Conservation (phyloP, 1,139 yeast species). For the Hemisphaericaspora xylanilytica region DNA sequence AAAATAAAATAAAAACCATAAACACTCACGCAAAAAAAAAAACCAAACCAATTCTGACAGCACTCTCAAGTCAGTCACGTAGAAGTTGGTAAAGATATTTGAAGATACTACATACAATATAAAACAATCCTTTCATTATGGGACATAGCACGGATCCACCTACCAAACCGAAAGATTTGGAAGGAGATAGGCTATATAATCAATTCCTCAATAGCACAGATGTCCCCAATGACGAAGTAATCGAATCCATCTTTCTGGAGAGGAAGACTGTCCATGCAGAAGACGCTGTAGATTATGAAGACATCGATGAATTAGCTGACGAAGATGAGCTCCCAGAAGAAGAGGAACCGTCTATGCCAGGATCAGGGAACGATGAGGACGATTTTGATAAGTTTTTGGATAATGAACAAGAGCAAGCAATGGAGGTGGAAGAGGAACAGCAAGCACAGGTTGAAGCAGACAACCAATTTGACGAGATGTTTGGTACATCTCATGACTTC, state of each 20-base stretch:
- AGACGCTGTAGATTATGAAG: slow-evolving; percentile 94
- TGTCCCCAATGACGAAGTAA: slow-evolving; percentile 34
- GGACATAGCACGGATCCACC: slow-evolving; percentile 5
- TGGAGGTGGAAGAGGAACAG: slow-evolving; percentile 29
- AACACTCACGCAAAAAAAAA: slow-evolving; percentile 1
- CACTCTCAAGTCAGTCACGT: neutral
- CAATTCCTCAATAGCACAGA: slow-evolving; percentile 20
- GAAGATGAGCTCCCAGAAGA: slow-evolving; percentile 61
- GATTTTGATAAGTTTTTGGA: slow-evolving; percentile 19
- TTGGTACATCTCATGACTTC: slow-evolving; percentile 26
- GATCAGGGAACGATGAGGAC: slow-evolving; percentile 20
- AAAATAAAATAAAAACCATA: neutral
- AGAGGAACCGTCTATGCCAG: slow-evolving; percentile 20
- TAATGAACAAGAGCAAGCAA: slow-evolving; percentile 15
- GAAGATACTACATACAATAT: neutral
- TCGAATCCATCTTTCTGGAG: slow-evolving; percentile 41
- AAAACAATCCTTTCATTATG: slow-evolving; percentile 1
- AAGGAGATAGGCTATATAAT: slow-evolving; percentile 16
- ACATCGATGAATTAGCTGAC: slow-evolving; percentile 92
- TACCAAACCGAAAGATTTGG: neutral
- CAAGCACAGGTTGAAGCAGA: slow-evolving; percentile 36
- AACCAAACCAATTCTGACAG: neutral
- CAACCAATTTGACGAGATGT: slow-evolving; percentile 49
- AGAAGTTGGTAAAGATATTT: neutral
- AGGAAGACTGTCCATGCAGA: slow-evolving; percentile 67